Percentiles rank a stretch among this genome's conserved stretches.
These are phyloP conservation scores for Solanum rostratum DNA, from an alignment of 257 asterid genomes.

Conservation along the genomic window DNA sequence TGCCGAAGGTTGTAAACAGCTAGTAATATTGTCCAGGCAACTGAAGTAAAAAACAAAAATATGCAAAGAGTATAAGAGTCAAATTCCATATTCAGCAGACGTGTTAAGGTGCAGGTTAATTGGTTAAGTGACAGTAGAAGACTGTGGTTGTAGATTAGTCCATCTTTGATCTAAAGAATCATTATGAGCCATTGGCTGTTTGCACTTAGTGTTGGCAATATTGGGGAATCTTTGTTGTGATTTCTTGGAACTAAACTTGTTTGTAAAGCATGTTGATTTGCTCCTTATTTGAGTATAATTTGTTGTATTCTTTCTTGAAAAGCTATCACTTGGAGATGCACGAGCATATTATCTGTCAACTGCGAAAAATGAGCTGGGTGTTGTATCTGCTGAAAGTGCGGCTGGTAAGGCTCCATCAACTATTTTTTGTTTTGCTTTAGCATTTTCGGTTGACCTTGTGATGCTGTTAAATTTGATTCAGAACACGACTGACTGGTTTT, in stretches of 20 bases:
- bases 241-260: not conserved
- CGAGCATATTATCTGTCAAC: slow-evolving; percentile 89
- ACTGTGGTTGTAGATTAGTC: not conserved
- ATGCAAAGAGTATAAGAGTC: not conserved
- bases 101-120: not conserved
- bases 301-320: slow-evolving; percentile 18
- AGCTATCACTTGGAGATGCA: slow-evolving; percentile 98
- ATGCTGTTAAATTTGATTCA: not conserved
- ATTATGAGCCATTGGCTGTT: not conserved
- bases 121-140: not conserved
- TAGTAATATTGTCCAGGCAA: not conserved
- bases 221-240: not conserved
- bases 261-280: not conserved
- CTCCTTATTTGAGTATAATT: not conserved
- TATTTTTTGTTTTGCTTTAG: not conserved
- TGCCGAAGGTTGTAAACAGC: not conserved
- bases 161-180: not conserved
- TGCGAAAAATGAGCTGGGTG: slow-evolving; percentile 89
- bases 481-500: not conserved
- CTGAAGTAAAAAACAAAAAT: not conserved
- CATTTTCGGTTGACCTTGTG: not conserved
- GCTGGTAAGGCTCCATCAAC: slow-evolving; percentile 40
- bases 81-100: not conserved
- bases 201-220: not conserved
- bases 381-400: slow-evolving; percentile 78